These are phyloP conservation scores for Rutstroemia sp. DNA, from an alignment of 2,329 filamentous ascomycete species.

Conservation along the genomic window DNA sequence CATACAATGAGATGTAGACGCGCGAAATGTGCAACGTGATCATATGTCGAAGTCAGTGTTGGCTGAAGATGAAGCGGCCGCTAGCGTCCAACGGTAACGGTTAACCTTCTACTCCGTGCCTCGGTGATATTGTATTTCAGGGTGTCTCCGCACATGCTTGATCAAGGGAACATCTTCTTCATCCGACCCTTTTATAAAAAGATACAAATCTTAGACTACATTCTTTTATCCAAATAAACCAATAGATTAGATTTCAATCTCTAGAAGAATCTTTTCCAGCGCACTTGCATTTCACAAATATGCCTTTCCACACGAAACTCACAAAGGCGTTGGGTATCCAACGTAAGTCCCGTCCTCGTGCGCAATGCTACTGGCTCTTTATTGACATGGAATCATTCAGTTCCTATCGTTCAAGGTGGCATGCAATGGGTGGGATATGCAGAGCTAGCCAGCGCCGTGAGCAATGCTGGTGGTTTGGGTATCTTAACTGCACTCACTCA, in stretches of 20 bases:
- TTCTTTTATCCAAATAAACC: too few species aligned
- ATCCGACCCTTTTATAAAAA: neutral
- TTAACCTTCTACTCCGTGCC: too few species aligned
- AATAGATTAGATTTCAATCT: too few species aligned
- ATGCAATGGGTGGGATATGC: slow-evolving; percentile 85
- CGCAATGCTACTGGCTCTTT: neutral
- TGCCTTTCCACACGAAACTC: slow-evolving; percentile 34
- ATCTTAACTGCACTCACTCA: slow-evolving; percentile 87
- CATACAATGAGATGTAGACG: too few species aligned
- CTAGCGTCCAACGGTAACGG: too few species aligned
- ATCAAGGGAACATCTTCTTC: too few species aligned
- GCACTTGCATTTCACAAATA: slow-evolving; percentile 10
- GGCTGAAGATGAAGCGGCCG: too few species aligned
- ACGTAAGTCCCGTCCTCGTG: slow-evolving; percentile 17
- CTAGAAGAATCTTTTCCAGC: too few species aligned
- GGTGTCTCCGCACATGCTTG: too few species aligned
- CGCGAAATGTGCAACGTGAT: too few species aligned
- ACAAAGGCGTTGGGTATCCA: slow-evolving; percentile 36
- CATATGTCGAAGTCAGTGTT: too few species aligned
- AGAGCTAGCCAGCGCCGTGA: slow-evolving; percentile 68
- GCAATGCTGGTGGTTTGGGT: slow-evolving; percentile 75
- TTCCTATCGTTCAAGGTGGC: slow-evolving; percentile 77
- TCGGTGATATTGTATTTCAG: too few species aligned
- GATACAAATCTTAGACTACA: neutral
- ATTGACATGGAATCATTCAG: slow-evolving; percentile 33